Base-by-base conservation (phyloP, 2,329 filamentous ascomycete species). In the Epichloe brachyelytri region DNA sequence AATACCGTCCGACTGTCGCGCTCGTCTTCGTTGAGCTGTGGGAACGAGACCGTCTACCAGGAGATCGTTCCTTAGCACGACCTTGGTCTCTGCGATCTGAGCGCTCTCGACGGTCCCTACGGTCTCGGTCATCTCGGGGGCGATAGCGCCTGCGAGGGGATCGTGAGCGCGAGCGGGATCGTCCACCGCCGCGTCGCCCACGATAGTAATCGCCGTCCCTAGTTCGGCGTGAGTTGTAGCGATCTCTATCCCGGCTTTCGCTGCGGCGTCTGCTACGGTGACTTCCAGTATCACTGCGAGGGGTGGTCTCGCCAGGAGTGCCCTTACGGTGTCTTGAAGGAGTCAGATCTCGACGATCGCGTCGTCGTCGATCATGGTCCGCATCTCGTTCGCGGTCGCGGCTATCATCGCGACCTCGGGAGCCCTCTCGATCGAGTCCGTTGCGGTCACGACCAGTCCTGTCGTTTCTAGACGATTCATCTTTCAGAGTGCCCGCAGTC, bases 1-100 rank as follows among this genome's bases (percentile, higher is more conserved):
- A 98, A 98, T 53, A 98, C 88, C 53, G 94, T 98, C 62, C 93
- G 86, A 61, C 88, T 85, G 72, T 98, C 93, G 64, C 91, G 86
- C 71, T 98, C 93, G 70, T 97, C 93, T 68, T 96, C 90, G 61
- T 86, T 95, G 54, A 86, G 80, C 63, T 86, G 82, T 30, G 88
- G 85, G 85, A 82, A 51, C 77, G 59, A 68, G 69, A 60, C 67
- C 72, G 39, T 67, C 56, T 45, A 65, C 65, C 51, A 68, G 63
- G 43, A 64, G 66, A 33, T 72, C 71, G 73, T 48, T 79, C 76
- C 54, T 73, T 71, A 51, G 73, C 73, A 60, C 81, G 77, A 55
- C 78, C 78, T 56, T 71, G 67, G 52, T 69, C 74, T 53, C 75
- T 72, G 58, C 68, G 64, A 52, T 73, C 72, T 43, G 50, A 66